Evolutionary conservation across 371 early-diverging fungal species (phyloP).

Genomic region (Saksenaea vasiformis): DNA sequence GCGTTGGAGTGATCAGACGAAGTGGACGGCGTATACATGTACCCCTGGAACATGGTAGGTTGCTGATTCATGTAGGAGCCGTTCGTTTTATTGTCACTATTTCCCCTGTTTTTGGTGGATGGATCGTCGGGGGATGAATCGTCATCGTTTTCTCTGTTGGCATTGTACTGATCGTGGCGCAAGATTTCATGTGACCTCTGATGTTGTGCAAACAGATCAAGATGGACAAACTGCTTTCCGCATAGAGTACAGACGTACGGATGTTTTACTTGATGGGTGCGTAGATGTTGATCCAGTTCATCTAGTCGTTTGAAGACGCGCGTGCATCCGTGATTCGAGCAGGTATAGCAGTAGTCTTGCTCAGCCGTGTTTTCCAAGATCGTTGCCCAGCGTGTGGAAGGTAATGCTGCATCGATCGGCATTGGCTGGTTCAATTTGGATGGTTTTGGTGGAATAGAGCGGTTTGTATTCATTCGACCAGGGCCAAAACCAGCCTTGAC

Average conservation of each 20-base stretch:
- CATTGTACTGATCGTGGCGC: constrained; percentile 1
- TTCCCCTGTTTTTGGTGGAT: not conserved
- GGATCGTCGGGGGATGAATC: constrained; percentile 19
- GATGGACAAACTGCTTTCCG: constrained; percentile 19
- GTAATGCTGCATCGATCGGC: not conserved
- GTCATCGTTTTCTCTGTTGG: constrained; percentile 12
- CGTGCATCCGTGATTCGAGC: not conserved
- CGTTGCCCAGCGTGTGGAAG: not conserved
- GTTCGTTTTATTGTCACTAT: not conserved
- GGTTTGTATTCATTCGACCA: not conserved
- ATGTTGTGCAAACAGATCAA: constrained; percentile 19
- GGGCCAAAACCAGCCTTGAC: constrained; percentile 28
- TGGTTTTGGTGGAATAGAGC: not conserved
- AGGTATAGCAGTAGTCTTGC: not conserved
- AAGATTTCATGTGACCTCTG: constrained; percentile 5
- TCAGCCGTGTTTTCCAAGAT: not conserved
- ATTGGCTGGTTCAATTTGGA: not conserved
- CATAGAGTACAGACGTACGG: constrained; percentile 20
- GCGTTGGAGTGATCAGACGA: constrained; percentile 13
- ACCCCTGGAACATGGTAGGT: not conserved
- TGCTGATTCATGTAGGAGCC: constrained; percentile 3
- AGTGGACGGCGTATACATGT: constrained; percentile 11
- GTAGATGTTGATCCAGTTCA: not conserved
- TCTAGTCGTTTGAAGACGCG: not conserved
- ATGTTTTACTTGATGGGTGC: not conserved